Evolutionary conservation across 164 flowering plant species (phyloP).

Genomic region (Warburgia ugandensis): DNA sequence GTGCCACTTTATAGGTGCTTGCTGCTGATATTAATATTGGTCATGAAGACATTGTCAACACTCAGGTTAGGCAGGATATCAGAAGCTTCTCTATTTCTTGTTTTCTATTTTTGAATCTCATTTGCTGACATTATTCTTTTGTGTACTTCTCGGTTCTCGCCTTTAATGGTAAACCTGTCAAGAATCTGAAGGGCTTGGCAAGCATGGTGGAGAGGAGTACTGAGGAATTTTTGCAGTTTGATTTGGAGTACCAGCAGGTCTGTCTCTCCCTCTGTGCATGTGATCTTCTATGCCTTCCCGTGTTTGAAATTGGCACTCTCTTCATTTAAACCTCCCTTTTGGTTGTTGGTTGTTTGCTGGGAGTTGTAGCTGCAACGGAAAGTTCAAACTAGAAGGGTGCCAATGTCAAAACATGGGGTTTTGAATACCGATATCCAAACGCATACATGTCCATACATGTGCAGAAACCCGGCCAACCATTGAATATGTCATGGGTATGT

Average conservation of each 20-base stretch:
- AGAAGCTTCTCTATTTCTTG: neutral
- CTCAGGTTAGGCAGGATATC: slow-evolving; percentile 45
- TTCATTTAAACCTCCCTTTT: too few species aligned
- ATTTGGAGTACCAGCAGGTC: slow-evolving; percentile 85
- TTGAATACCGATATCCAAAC: too few species aligned
- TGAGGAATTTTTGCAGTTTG: slow-evolving; percentile 73
- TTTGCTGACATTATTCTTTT: neutral
- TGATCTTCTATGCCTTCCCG: too few species aligned
- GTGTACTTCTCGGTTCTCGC: slow-evolving; percentile 47
- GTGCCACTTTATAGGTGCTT: slow-evolving; percentile 47
- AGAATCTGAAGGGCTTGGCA: slow-evolving; percentile 73
- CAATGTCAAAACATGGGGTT: too few species aligned
- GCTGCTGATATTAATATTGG: slow-evolving; percentile 91
- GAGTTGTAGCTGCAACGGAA: too few species aligned
- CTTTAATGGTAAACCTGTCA: slow-evolving; percentile 75
- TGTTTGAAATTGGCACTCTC: too few species aligned
- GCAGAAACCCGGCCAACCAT: too few species aligned
- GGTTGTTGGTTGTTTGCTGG: too few species aligned
- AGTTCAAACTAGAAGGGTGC: too few species aligned
- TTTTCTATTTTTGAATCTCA: neutral
- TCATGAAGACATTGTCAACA: slow-evolving; percentile 84
- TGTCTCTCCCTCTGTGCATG: slow-evolving; percentile 16
- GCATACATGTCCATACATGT: too few species aligned
- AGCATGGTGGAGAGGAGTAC: slow-evolving; percentile 71
- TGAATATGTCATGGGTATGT: too few species aligned